phyloP scores from a whole-genome alignment of 345 rosid genomes.

The Aquilaria malaccensis region DNA sequence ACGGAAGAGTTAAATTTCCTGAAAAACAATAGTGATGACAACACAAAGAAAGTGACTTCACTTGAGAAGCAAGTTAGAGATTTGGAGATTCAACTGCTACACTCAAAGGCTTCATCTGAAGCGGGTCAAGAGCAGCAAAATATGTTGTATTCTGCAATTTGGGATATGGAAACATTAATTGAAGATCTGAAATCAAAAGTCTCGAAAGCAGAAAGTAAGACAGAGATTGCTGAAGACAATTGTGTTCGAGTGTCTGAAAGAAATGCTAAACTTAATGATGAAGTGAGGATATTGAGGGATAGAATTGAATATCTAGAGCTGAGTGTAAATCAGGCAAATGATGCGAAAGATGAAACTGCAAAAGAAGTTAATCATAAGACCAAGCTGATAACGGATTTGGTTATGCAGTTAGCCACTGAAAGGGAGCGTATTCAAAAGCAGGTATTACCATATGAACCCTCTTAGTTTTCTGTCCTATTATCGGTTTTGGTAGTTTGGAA shows the following conservation, averaged over 20 bases:
- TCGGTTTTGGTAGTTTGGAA: too few relatives aligned
- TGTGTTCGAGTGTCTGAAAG: conserved; percentile 56
- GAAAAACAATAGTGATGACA: conserved; percentile 48
- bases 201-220: conserved; percentile 75
- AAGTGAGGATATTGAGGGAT: conserved; percentile 42
- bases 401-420: conserved; percentile 57
- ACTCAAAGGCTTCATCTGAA: conserved; percentile 69
- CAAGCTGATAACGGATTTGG: conserved; percentile 63
- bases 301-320: conserved; percentile 46
- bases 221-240: conserved; percentile 66
- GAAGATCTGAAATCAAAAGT: conserved; percentile 92
- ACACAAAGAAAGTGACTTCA: conserved; percentile 54
- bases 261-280: conserved; percentile 55
- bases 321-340: conserved; percentile 43
- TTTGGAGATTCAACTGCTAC: conserved; percentile 54
- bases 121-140: conserved; percentile 92
- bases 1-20: conserved; percentile 77
- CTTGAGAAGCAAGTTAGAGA: conserved; percentile 88
- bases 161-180: conserved; percentile 98
- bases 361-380: conserved; percentile 54
- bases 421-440: conserved; percentile 79
- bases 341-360: conserved; percentile 43
- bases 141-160: conserved; percentile 90
- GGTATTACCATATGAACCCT: conserved; percentile 30
- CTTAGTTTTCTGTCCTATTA: too few relatives aligned